These are phyloP conservation scores for Boletus patriciae DNA, from an alignment of 768 basidiomycete genomes.

Conservation along the genomic window DNA sequence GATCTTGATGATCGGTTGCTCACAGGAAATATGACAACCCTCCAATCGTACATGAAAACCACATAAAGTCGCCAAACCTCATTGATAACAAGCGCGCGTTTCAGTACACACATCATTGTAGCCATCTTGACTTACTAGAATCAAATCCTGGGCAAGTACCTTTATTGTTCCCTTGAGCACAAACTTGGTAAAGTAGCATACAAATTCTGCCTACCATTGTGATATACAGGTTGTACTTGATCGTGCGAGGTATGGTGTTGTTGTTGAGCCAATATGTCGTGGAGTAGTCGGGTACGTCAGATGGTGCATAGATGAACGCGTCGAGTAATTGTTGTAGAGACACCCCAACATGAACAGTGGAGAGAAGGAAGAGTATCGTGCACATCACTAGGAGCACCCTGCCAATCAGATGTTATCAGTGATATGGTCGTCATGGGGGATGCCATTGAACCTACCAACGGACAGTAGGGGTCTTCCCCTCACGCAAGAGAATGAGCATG, in stretches of 20 bases:
- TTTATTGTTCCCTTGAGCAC: not conserved
- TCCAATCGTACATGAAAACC: too few species aligned
- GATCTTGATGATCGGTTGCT: too few species aligned
- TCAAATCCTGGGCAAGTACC: not conserved
- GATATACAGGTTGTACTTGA: too few species aligned
- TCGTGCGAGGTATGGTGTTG: not conserved
- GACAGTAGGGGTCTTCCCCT: too few species aligned
- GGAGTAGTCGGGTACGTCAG: not conserved
- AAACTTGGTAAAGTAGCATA: not conserved
- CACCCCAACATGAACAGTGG: not conserved
- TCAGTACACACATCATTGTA: not conserved
- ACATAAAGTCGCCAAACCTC: too few species aligned
- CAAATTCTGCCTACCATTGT: too few species aligned
- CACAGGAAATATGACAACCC: not conserved
- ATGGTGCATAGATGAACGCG: not conserved
- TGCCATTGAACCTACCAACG: not conserved
- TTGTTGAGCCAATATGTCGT: conserved; percentile 2
- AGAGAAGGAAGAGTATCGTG: not conserved
- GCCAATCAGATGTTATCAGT: not conserved
- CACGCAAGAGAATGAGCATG: too few species aligned
- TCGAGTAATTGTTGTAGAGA: conserved; percentile 2
- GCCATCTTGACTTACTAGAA: not conserved
- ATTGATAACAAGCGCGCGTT: too few species aligned
- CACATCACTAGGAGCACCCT: not conserved
- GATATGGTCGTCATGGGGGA: not conserved